Conservation (phyloP, 169 alveolate genomes). For the Plasmodium ovale region DNA sequence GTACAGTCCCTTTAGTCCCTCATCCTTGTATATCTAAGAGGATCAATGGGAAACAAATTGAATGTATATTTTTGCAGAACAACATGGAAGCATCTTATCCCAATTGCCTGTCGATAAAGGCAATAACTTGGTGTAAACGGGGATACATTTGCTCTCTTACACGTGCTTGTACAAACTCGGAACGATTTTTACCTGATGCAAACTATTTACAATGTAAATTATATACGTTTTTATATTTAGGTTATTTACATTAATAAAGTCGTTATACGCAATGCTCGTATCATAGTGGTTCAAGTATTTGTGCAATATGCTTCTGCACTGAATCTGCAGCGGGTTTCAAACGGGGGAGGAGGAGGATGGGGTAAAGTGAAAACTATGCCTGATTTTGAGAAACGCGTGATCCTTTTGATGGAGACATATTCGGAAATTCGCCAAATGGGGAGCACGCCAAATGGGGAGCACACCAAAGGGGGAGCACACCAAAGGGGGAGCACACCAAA, state of each 20-base stretch:
- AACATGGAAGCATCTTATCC: neutral
- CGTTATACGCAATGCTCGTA: conserved; percentile 4
- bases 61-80: neutral
- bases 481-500: too few relatives aligned
- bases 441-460: too few relatives aligned
- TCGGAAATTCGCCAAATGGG: too few relatives aligned
- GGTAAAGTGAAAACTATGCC: too few relatives aligned
- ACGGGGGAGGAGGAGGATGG: too few relatives aligned
- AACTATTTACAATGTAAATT: conserved; percentile 27
- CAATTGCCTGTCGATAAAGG: too few relatives aligned
- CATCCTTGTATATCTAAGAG: conserved; percentile 58
- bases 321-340: conserved; percentile 43
- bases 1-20: conserved; percentile 62
- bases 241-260: conserved; percentile 23
- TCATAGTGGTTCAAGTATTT: conserved; percentile 30
- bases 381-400: too few relatives aligned
- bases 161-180: neutral
- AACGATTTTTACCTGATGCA: conserved; percentile 25
- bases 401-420: too few relatives aligned
- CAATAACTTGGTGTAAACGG: too few relatives aligned
- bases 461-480: too few relatives aligned
- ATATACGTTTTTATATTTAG: conserved; percentile 62
- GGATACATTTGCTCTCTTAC: neutral
- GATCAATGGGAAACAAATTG: neutral
- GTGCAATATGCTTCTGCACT: conserved; percentile 64